A percentile compares a stretch with the other conserved stretches of the same genome.
These are phyloP conservation scores for Puccinia horiana DNA, from an alignment of 1,284 basidiomycete genomes.

Conservation along the genomic window DNA sequence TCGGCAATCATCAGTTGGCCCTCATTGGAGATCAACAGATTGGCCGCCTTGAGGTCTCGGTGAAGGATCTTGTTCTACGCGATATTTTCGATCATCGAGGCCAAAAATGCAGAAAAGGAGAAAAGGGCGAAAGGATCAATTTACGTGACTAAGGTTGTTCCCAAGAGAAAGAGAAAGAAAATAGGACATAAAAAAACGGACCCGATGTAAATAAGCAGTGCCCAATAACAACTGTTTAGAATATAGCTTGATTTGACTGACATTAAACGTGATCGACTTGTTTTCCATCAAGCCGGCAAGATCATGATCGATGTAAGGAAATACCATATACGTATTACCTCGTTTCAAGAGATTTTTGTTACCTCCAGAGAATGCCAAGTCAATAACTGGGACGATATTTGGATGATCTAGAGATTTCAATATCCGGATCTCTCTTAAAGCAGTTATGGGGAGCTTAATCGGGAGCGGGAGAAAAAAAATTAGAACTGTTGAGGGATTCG, in stretches of 20 bases:
- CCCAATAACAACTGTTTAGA: conserved; percentile 93
- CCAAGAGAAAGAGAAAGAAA: background rate
- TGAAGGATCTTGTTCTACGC: conserved; percentile 87
- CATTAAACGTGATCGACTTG: conserved; percentile 61
- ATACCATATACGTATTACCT: conserved; percentile 86
- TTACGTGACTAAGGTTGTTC: background rate
- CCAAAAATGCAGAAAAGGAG: background rate
- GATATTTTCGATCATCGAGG: conserved; percentile 36
- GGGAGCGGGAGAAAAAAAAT: background rate
- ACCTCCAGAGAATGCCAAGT: conserved; percentile 72
- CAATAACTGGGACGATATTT: conserved; percentile 81
- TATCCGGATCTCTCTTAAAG: conserved; percentile 96
- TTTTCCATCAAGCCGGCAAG: conserved; percentile 91
- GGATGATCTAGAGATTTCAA: conserved; percentile 84
- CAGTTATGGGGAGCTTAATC: conserved; percentile 74
- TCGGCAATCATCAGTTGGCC: conserved; percentile 87
- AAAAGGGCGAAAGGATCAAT: conserved; percentile 9
- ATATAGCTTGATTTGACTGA: conserved; percentile 80
- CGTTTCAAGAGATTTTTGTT: conserved; percentile 60
- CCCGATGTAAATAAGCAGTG: conserved; percentile 89
- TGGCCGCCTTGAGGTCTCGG: conserved; percentile 98
- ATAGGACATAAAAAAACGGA: conserved; percentile 59
- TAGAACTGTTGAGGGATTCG: background rate
- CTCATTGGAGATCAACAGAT: conserved; percentile 85
- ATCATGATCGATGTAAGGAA: conserved; percentile 99